A percentile compares a stretch with the other conserved stretches of the same genome.
phyloP scores from a whole-genome alignment of 306 rosid genomes.

The Pueraria montana region DNA sequence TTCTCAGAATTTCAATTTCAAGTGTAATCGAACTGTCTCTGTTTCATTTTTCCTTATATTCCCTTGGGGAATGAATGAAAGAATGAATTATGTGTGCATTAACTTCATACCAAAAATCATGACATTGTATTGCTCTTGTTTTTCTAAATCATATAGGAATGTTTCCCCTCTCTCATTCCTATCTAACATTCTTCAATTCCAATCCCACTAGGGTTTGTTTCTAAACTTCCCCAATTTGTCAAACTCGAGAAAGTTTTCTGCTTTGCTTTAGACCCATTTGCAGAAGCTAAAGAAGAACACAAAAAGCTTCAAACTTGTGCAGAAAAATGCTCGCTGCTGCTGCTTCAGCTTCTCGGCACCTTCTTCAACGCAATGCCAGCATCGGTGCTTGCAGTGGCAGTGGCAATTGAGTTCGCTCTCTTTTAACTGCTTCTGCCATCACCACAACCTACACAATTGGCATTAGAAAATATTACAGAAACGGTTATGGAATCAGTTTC shows the following conservation, averaged over 20 bases:
- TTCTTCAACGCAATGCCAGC: slow-evolving; percentile 54
- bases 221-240: background rate
- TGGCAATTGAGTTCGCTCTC: slow-evolving; percentile 44
- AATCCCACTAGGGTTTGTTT: slow-evolving; percentile 40
- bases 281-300: background rate
- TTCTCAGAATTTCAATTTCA: background rate
- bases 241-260: background rate
- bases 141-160: background rate
- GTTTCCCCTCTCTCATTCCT: no score
- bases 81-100: background rate
- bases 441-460: slow-evolving; percentile 34
- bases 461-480: background rate
- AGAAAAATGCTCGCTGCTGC: slow-evolving; percentile 60
- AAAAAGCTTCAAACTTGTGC: background rate
- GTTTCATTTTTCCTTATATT: background rate
- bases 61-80: background rate
- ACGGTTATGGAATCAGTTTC: slow-evolving; percentile 29
- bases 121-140: background rate
- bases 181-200: background rate
- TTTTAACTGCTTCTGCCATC: slow-evolving; percentile 46
- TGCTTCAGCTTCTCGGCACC: slow-evolving; percentile 56
- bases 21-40: background rate
- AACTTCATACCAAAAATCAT: background rate
- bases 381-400: slow-evolving; percentile 26
- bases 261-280: background rate